Evolutionary conservation across 106 monocot species (phyloP), one percentile per base, ranked within the genome.

Genomic region (Ottelia alismoides): DNA sequence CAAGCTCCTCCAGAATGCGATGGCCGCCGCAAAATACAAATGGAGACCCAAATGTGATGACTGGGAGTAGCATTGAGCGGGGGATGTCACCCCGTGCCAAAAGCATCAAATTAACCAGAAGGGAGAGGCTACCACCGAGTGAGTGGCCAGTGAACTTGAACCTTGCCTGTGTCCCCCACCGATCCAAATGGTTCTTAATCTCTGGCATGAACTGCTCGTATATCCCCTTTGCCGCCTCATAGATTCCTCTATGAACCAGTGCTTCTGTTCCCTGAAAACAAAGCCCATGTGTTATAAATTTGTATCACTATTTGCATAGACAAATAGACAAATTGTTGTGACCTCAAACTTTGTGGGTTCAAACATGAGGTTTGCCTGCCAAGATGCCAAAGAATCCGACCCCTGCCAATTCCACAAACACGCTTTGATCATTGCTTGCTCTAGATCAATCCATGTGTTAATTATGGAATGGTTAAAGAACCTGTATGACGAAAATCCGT

Each of bases 351-450:
- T 67, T 17, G 78, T 84, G 1, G 94, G 94, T 50, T 96, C 94
- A 28, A 96, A 96, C 60, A 96, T 63, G 44, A 96, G 88, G 53
- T 96, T 96, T 16, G 88, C 81, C 60, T 96, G 81, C 94, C 94
- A 96, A 0, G 94, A 96, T 2, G 83, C 78, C 44, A 96, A 20
- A 20, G 94, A 96, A 49, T 96, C 94, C 0, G 94, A 96, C 0
- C 94, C 94, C 92, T 89, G 79, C 20, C 28, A 27, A n/a, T 58
- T 58, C 5, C 25, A 49, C 31, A 22, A 28, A 49, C 11, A 31
- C 2, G 20, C 17, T 6, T 11, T 55, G 30, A 16, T n/a, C n/a
- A n/a, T n/a, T n/a, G n/a, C n/a, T n/a, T n/a, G n/a, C n/a, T n/a
- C n/a, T n/a, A n/a, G n/a, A n/a, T n/a, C n/a, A n/a, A n/a, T n/a